Percentiles rank a stretch among this genome's conserved stretches.
phyloP scores from a whole-genome alignment of 805 yeast genomes.

The Starmerella apicola region DNA sequence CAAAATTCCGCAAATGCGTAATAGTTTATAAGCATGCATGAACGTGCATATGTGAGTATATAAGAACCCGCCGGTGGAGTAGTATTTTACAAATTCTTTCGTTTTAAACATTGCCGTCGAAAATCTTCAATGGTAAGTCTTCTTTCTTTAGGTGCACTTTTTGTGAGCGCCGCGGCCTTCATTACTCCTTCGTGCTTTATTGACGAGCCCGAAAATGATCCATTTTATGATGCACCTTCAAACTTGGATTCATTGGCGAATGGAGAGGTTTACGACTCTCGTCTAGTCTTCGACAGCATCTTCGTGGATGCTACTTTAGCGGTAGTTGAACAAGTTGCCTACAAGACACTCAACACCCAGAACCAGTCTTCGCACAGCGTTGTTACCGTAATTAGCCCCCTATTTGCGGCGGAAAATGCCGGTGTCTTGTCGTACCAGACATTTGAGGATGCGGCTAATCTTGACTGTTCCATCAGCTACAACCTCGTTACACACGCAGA shows the following conservation, averaged over 20 bases:
- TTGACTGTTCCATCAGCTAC: too few relatives aligned
- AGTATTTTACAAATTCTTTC: too few relatives aligned
- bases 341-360: constrained; percentile 7
- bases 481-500: too few relatives aligned
- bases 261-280: constrained; percentile 9
- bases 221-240: constrained; percentile 6
- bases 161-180: too few relatives aligned
- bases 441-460: not conserved
- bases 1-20: too few relatives aligned
- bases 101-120: too few relatives aligned
- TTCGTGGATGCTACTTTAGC: not conserved
- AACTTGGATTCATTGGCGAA: constrained; percentile 1
- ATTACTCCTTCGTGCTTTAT: not conserved
- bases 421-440: not conserved
- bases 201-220: too few relatives aligned
- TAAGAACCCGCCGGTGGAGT: too few relatives aligned
- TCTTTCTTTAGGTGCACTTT: too few relatives aligned
- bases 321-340: constrained; percentile 10
- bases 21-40: too few relatives aligned
- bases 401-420: not conserved
- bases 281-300: constrained; percentile 1
- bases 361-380: constrained; percentile 8
- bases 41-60: too few relatives aligned
- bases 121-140: too few relatives aligned
- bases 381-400: constrained; percentile 13